phyloP scores from a whole-genome alignment of 192 early-diverging fungal genomes.

The Coemansia sp. region DNA sequence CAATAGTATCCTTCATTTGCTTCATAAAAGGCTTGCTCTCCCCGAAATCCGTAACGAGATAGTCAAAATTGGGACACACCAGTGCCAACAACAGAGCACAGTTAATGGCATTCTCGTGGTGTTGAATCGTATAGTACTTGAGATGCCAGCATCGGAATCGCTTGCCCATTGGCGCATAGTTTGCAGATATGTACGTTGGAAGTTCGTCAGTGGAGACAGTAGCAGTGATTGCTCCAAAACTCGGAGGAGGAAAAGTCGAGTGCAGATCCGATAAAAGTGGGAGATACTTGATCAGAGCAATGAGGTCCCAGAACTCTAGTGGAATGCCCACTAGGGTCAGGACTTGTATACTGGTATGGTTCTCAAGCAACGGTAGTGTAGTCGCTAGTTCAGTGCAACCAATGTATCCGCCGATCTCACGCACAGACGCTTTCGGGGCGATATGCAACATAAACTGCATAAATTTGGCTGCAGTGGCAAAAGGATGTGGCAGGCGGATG shows the following conservation, averaged over 20 bases:
- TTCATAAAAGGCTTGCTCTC: not conserved
- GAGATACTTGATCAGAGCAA: not conserved
- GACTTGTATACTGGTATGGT: not conserved
- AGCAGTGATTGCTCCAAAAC: not conserved
- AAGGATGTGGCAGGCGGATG: not conserved
- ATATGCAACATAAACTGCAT: not conserved
- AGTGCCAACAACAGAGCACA: not conserved
- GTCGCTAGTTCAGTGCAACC: not conserved
- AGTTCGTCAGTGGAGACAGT: not conserved
- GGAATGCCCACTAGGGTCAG: not conserved
- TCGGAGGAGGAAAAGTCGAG: not conserved
- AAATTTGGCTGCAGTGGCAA: not conserved
- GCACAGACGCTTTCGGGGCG: not conserved
- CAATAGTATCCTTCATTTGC: not conserved
- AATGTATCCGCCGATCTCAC: not conserved
- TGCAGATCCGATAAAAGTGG: not conserved
- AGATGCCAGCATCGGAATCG: conserved; percentile 2
- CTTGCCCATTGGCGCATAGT: not conserved
- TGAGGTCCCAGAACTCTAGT: not conserved
- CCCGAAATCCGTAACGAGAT: not conserved
- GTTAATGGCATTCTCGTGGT: not conserved
- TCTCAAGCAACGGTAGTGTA: not conserved
- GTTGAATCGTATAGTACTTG: not conserved
- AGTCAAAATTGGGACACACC: not conserved
- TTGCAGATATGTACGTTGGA: not conserved